A percentile compares a stretch with the other conserved stretches of the same genome.
phyloP scores from a whole-genome alignment of 179 eudicot species.

The Silene coronaria region DNA sequence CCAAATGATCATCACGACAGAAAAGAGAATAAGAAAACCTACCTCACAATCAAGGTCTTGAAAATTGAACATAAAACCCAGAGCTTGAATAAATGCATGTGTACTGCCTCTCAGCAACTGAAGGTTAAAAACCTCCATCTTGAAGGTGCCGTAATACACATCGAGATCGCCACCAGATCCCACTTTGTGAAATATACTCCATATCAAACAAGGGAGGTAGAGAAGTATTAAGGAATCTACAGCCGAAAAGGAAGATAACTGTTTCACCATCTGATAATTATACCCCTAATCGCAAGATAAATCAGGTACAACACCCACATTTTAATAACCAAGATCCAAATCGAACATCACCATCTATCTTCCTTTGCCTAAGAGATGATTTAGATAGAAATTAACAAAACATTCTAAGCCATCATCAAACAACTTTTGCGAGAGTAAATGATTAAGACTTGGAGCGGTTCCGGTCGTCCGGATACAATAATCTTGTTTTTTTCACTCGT shows the following conservation, averaged over 20 bases:
- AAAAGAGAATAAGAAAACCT: constrained; percentile 15
- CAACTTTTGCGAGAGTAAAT: constrained; percentile 21
- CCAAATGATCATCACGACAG: not conserved
- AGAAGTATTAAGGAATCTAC: constrained; percentile 18
- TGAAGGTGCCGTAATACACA: constrained; percentile 14
- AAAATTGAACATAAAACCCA: constrained; percentile 11
- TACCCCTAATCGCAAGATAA: constrained; percentile 23
- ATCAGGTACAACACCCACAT: constrained; percentile 28
- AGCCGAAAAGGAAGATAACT: constrained; percentile 21
- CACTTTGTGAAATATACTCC: constrained; percentile 20
- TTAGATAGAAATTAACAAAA: constrained; percentile 25
- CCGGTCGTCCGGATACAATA: constrained; percentile 3
- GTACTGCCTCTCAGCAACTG: not conserved
- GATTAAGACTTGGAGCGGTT: constrained; percentile 18
- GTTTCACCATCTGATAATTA: constrained; percentile 21
- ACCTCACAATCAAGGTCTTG: constrained; percentile 19
- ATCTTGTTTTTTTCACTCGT: constrained; percentile 28
- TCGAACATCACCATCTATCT: constrained; percentile 27
- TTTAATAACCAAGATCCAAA: constrained; percentile 25
- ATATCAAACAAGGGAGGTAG: constrained; percentile 21
- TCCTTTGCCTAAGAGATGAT: constrained; percentile 29
- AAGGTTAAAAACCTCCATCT: constrained; percentile 16
- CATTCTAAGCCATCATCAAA: constrained; percentile 24
- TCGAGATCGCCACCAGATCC: constrained; percentile 26
- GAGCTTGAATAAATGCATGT: constrained; percentile 8